phyloP scores from a whole-genome alignment of 176 grass and related monocot genomes.

The Pontederia paniculata region DNA sequence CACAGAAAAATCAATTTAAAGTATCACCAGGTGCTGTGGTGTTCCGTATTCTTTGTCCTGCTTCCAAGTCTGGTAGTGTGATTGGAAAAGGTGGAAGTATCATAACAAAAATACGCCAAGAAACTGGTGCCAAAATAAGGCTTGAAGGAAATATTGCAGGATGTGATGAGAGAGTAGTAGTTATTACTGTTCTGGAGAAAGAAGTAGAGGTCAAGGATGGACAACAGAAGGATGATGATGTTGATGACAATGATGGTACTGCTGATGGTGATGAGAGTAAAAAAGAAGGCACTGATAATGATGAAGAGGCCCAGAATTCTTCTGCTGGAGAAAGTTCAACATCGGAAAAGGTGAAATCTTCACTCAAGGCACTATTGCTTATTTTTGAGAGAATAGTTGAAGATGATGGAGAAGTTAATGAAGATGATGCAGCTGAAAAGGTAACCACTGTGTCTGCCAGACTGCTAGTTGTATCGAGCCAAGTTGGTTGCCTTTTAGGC shows the following conservation, averaged over 20 bases:
- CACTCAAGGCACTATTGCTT: slow-evolving; percentile 46
- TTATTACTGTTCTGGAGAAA: slow-evolving; percentile 39
- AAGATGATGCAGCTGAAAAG: slow-evolving; percentile 20
- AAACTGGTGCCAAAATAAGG: slow-evolving; percentile 59
- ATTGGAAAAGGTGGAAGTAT: slow-evolving; percentile 71
- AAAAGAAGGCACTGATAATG: slow-evolving; percentile 21
- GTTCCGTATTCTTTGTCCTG: slow-evolving; percentile 68
- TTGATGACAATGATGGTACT: slow-evolving; percentile 15
- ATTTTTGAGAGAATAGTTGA: slow-evolving; percentile 72
- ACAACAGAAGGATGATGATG: slow-evolving; percentile 19
- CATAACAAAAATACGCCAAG: slow-evolving; percentile 62
- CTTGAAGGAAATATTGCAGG: slow-evolving; percentile 48
- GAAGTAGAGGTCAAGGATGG: slow-evolving; percentile 26
- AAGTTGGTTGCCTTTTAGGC: slow-evolving; percentile 81
- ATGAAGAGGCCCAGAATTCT: slow-evolving; percentile 22
- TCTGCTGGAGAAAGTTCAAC: slow-evolving; percentile 24
- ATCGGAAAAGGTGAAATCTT: slow-evolving; percentile 27
- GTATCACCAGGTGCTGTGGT: slow-evolving; percentile 29
- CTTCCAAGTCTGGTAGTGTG: slow-evolving; percentile 61
- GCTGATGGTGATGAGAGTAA: slow-evolving; percentile 14
- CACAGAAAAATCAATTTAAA: slow-evolving; percentile 31
- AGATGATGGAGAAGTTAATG: slow-evolving; percentile 31
- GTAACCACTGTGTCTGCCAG: slow-evolving; percentile 41
- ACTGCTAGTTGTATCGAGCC: slow-evolving; percentile 66
- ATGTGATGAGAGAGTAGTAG: slow-evolving; percentile 66